Evolutionary conservation across 2,329 filamentous ascomycete genomes (phyloP), one percentile per base, ranked within the genome.

Genomic region (Trichocomaceae sp.): DNA sequence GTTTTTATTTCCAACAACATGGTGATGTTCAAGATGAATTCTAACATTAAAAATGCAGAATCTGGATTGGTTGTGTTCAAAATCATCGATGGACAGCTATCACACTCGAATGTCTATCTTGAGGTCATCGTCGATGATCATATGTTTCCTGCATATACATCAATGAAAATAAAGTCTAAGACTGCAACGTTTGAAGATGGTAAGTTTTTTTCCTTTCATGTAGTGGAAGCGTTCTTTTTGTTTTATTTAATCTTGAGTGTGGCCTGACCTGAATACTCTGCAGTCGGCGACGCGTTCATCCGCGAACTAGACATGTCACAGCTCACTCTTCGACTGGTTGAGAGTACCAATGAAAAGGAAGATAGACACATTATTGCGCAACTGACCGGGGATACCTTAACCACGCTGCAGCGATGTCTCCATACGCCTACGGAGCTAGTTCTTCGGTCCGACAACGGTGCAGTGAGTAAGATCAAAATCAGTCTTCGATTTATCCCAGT

Each of bases 291-390:
- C 72, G 93, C 90, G 52, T 90, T 99, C 72, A 88, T 99, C 57
- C 89, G 93, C 58, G 93, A 99, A 71, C 80, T 99, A n/a, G 95
- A 99, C 60, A 91, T 96, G 63, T 99, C 93, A 2, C 88, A 87
- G 61, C 83, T 99, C 56, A 97, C 91, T 0, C 80, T 99, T 60
- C 88, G 90, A 55, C 79, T 96, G 47, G 84, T 90, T 44, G 87
- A 92, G 65, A 87, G 95, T 61, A 83, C 82, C 63, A 84, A 85
- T 59, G 83, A 84, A 20, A 84, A 81, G 15, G 72, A 75, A 51
- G 81, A 87, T 51, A 86, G 95, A 44, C 78, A 89, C 60, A 84
- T 87, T 29, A 79, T 96, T 61, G 89, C 90, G 12, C 90, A 88
- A 61, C 75, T 99, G 58, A 84, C 85, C 41, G 93, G 92, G 35